phyloP scores from a whole-genome alignment of 176 grass and related monocot genomes.

The Oryza glumipatula region DNA sequence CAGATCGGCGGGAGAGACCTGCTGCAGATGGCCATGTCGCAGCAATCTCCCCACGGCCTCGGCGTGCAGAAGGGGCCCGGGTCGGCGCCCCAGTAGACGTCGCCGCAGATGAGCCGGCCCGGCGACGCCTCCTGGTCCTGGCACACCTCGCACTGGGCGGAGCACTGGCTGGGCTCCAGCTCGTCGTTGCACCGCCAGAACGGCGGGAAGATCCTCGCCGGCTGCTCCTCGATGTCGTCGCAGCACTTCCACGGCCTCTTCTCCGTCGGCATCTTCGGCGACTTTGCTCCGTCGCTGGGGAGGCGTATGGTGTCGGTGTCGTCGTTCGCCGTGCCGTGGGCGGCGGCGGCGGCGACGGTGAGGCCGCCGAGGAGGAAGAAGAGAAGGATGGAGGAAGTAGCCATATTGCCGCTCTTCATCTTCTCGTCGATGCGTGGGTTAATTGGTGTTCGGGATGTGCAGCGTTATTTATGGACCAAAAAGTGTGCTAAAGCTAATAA shows the following conservation, averaged over 20 bases:
- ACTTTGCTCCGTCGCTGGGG: not conserved
- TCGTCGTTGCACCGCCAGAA: not conserved
- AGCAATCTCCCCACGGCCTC: conserved; percentile 4
- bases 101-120: not conserved
- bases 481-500: no score
- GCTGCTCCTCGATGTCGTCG: not conserved
- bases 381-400: not conserved
- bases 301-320: not conserved
- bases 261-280: no score
- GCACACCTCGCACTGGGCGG: not conserved
- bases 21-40: not conserved
- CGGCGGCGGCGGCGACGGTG: no score
- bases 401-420: not conserved
- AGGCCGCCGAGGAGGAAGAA: not conserved
- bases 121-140: not conserved
- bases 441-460: not conserved
- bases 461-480: not conserved
- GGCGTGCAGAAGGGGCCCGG: not conserved
- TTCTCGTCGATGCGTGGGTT: no score
- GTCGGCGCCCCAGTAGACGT: not conserved
- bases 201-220: no score
- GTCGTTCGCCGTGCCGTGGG: not conserved
- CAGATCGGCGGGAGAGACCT: not conserved
- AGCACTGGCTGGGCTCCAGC: not conserved
- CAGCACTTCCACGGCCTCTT: not conserved